Percentiles rank a stretch among this genome's conserved stretches.
Conservation (phyloP, 768 basidiomycete species). For the Punctularia strigosozonata region DNA sequence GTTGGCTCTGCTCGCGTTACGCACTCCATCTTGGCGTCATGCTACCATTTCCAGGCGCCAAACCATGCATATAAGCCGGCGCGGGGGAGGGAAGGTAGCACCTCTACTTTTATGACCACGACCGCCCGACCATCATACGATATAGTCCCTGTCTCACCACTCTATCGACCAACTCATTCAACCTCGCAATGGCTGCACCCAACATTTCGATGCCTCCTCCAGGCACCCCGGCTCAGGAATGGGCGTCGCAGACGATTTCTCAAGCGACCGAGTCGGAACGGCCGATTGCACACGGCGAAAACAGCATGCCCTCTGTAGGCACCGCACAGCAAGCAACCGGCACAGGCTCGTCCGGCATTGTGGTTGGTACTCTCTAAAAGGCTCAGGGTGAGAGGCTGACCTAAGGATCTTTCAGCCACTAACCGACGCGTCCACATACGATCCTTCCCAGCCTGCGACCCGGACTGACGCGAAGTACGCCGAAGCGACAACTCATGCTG, state of each 20-base stretch:
- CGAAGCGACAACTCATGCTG: not conserved
- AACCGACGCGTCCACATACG: not conserved
- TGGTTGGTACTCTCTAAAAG: not conserved
- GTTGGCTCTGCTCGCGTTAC: too few species aligned
- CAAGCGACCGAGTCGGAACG: too few species aligned
- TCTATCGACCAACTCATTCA: too few species aligned
- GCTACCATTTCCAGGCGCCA: too few species aligned
- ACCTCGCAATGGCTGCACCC: too few species aligned
- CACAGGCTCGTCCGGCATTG: not conserved
- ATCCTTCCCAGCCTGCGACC: not conserved
- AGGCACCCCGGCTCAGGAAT: not conserved
- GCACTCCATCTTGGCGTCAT: too few species aligned
- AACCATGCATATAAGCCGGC: too few species aligned
- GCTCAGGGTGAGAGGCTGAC: not conserved
- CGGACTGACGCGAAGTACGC: not conserved
- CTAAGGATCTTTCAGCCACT: not conserved
- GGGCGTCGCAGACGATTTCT: not conserved
- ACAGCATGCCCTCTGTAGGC: not conserved
- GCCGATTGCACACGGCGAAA: not conserved
- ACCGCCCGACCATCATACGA: too few species aligned
- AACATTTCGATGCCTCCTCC: too few species aligned
- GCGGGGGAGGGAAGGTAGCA: too few species aligned
- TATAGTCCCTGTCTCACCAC: too few species aligned
- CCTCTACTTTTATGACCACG: too few species aligned
- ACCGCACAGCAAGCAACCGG: not conserved